These are phyloP conservation scores for Thermoascus crustaceus DNA, from an alignment of 2,329 filamentous ascomycete genomes.

Conservation along the genomic window DNA sequence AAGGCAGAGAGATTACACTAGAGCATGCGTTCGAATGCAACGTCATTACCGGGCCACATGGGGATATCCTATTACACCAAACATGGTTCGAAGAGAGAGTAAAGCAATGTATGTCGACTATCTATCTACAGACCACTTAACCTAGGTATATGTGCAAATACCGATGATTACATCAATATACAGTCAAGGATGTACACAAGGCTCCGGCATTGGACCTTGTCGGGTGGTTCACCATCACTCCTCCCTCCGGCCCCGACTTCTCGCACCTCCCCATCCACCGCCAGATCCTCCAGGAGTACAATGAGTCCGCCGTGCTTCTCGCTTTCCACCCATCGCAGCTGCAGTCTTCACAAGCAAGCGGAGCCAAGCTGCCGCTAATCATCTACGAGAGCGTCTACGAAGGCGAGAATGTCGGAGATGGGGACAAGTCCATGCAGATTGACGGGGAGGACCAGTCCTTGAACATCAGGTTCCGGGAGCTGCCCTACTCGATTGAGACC, in stretches of 20 bases:
- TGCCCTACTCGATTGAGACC: conserved; percentile 83
- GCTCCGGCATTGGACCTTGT: conserved; percentile 74
- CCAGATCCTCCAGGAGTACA: conserved; percentile 65
- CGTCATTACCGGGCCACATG: conserved; percentile 42
- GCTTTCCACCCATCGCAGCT: conserved; percentile 68
- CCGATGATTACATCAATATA: no score
- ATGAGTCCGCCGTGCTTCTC: conserved; percentile 80
- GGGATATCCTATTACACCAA: conserved; percentile 55
- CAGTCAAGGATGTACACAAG: conserved; percentile 85
- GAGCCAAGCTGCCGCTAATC: conserved; percentile 77
- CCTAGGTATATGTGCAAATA: no score
- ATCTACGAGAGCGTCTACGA: conserved; percentile 83
- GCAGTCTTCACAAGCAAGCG: conserved; percentile 46
- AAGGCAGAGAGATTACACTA: conserved; percentile 81
- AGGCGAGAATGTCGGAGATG: conserved; percentile 52
- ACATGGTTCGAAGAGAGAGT: conserved; percentile 70
- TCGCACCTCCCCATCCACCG: conserved; percentile 65
- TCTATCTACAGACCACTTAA: no score
- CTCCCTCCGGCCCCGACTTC: conserved; percentile 60
- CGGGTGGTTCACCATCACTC: conserved; percentile 81
- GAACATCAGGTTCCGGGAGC: conserved; percentile 68
- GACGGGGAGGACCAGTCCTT: conserved; percentile 53
- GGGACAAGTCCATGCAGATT: conserved; percentile 60
- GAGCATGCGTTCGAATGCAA: conserved; percentile 89
- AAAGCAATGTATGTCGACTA: conserved; percentile 81